Evolutionary conservation across 176 grass and related monocot species (phyloP).

Genomic region (Raddia distichophylla): DNA sequence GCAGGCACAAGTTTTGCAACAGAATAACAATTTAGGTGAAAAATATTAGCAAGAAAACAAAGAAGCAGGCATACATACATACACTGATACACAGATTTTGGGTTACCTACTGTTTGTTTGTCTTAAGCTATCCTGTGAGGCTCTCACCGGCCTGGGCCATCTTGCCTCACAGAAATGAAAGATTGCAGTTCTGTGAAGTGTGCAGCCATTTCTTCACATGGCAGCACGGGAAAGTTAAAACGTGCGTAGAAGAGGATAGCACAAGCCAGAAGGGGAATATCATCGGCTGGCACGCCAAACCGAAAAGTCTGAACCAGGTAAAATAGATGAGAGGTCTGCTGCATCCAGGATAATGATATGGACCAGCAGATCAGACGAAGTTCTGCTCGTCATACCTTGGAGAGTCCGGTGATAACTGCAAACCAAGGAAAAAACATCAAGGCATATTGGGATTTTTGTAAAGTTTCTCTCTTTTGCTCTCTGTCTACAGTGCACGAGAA

Average conservation of each 20-base stretch:
- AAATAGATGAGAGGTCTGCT: background rate
- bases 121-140: constrained; percentile 2
- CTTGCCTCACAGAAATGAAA: background rate
- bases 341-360: constrained; percentile 21
- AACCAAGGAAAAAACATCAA: background rate
- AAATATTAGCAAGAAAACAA: background rate
- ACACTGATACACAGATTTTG: background rate
- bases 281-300: background rate
- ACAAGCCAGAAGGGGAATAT: background rate
- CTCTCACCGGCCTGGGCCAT: background rate
- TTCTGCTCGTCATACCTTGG: background rate
- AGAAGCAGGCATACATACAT: background rate
- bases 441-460: background rate
- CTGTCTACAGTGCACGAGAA: too few relatives aligned
- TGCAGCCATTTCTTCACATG: background rate
- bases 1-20: constrained; percentile 45
- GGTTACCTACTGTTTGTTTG: constrained; percentile 26
- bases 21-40: background rate
- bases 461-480: too few relatives aligned
- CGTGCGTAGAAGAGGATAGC: background rate
- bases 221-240: background rate
- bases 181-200: background rate
- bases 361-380: constrained; percentile 12
- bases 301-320: background rate
- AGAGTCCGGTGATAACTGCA: background rate